phyloP scores from a whole-genome alignment of 1,139 yeast species.

The Geotrichum reessii region DNA sequence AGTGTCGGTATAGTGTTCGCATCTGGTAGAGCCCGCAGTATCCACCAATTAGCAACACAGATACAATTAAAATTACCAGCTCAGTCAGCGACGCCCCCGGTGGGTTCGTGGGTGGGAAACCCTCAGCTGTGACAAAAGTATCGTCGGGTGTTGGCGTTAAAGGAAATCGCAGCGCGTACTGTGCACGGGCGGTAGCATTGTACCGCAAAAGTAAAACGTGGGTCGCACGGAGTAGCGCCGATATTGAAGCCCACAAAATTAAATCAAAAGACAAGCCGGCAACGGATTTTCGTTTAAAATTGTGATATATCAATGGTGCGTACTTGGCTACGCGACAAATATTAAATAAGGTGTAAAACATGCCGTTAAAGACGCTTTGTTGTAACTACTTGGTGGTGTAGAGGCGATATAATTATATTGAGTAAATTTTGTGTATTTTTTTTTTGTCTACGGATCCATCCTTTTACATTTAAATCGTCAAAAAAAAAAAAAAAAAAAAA shows the following conservation, averaged over 20 bases:
- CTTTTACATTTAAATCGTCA: not conserved
- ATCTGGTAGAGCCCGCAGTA: slow-evolving; percentile 2
- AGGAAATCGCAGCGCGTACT: slow-evolving; percentile 15
- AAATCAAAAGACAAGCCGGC: slow-evolving; percentile 20
- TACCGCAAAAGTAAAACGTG: slow-evolving; percentile 16
- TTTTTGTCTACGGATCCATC: not conserved
- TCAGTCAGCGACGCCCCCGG: slow-evolving; percentile 17
- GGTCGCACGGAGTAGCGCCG: slow-evolving; percentile 11
- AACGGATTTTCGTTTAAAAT: slow-evolving; percentile 16
- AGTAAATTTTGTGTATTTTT: not conserved
- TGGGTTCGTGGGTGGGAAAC: slow-evolving; percentile 10
- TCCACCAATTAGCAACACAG: slow-evolving; percentile 5
- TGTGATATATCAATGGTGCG: slow-evolving; percentile 13
- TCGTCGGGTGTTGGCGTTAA: slow-evolving; percentile 6
- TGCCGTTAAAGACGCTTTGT: not conserved
- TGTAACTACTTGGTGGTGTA: not conserved
- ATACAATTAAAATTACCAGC: slow-evolving; percentile 2
- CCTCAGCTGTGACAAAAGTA: slow-evolving; percentile 3
- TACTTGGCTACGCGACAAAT: slow-evolving; percentile 1
- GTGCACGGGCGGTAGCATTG: slow-evolving; percentile 7
- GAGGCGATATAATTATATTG: not conserved
- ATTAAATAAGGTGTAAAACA: not conserved
- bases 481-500: slow-evolving; percentile 1
- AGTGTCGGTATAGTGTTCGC: slow-evolving; percentile 11
- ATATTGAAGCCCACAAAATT: slow-evolving; percentile 18